Evolutionary conservation across 1,139 yeast genomes (phyloP), one percentile per base, ranked within the genome.

Genomic region (Diutina ranongensis): DNA sequence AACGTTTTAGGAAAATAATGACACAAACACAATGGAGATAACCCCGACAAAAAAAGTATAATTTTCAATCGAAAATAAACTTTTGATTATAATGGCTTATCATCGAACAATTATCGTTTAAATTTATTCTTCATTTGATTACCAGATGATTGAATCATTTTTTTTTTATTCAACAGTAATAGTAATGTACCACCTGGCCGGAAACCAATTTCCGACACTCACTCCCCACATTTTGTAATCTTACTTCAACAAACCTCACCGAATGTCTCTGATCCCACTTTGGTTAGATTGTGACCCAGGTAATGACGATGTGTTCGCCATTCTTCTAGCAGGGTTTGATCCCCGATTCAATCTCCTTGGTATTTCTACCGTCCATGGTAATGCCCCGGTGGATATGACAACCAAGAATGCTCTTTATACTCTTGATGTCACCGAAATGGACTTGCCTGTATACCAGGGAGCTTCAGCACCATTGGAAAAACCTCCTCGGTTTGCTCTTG

Each of bases 271-370:
- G 3, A 65, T 81, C 19, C 89, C 89, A 1, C 55, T 85, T 5
- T 84, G 96, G 95, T 60, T 87, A n/a, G 96, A 87, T 62, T 87
- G 95, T 58, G 96, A 87, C 58, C 94, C 95, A 0, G 95, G 95
- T 2, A 92, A 84, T 55, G 96, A 87, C 58, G 97, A 87, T 56
- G 84, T 87, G 2, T 74, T 85, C 46, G 95, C 94, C 9, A 68
- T 87, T 7, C 64, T 84, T 18, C 55, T 87, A 35, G 76, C 85
- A 0, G 64, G 77, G 4, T 78, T 72, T 57, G 72, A 77, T 51
- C 84, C 84, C 0, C 63, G 70, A 36, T 76, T 80, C 57, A 58
- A 77, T 10, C 63, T 87, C 9, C 58, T 83, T 3, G 96, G 95
- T 1, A 72, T 87, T 27, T 82, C 94, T 18, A 83, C 95, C 0